phyloP scores from a whole-genome alignment of 106 monocot species.

The Dioscorea alata region DNA sequence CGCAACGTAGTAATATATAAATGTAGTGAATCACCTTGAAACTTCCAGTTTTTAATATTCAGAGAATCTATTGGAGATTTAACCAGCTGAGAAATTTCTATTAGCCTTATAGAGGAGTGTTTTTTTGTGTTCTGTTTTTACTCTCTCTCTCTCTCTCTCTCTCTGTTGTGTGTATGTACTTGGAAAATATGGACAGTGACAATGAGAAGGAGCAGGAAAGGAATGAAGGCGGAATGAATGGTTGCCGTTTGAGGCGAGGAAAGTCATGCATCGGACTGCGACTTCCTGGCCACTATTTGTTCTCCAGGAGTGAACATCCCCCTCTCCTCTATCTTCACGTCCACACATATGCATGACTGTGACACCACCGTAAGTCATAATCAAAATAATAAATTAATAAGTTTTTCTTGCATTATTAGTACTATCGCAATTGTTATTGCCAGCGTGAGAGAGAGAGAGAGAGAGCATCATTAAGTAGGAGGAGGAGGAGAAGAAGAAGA shows the following conservation, averaged over 20 bases:
- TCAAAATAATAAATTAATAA: not conserved
- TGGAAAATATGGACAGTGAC: not conserved
- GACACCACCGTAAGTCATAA: too few relatives aligned
- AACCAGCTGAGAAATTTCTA: not conserved
- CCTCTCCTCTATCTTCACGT: too few relatives aligned
- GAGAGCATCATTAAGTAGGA: too few relatives aligned
- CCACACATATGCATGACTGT: too few relatives aligned
- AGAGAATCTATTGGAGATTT: not conserved
- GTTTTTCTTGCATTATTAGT: not conserved
- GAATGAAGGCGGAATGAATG: too few relatives aligned
- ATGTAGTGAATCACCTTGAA: not conserved
- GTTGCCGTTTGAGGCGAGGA: too few relatives aligned
- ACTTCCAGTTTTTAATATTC: not conserved
- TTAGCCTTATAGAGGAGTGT: not conserved
- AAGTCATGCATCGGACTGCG: too few relatives aligned
- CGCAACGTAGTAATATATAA: not conserved
- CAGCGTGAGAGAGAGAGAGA: not conserved
- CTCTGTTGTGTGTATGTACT: not conserved
- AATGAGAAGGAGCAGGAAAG: not conserved
- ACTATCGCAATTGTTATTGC: not conserved
- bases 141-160: not conserved
- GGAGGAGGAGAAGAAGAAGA: too few relatives aligned
- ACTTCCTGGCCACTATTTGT: too few relatives aligned
- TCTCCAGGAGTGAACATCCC: too few relatives aligned
- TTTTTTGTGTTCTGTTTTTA: not conserved